Evolutionary conservation across 352 stramenopile species (phyloP).

Genomic region (Phytopythium helicoides): DNA sequence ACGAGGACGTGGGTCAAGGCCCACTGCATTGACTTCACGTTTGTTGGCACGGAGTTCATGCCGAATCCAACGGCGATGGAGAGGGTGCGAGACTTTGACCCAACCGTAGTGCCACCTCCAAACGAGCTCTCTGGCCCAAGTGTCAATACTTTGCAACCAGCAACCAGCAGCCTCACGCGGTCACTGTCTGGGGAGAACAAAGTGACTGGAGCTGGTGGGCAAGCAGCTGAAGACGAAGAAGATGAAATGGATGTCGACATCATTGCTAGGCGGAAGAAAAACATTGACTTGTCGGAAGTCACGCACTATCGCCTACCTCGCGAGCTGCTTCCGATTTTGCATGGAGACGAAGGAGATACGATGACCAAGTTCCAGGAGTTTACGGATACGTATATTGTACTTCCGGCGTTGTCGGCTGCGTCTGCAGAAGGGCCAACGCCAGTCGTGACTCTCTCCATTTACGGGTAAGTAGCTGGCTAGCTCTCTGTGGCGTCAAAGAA

Average conservation of each 20-base stretch:
- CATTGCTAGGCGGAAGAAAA: slow-evolving; percentile 35
- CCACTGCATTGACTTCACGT: slow-evolving; percentile 88
- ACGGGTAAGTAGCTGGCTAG: slow-evolving; percentile 37
- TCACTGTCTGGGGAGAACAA: slow-evolving; percentile 6
- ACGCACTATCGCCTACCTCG: slow-evolving; percentile 73
- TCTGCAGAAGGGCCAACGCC: slow-evolving; percentile 12
- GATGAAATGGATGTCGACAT: slow-evolving; percentile 55
- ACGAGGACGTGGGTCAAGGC: slow-evolving; percentile 58
- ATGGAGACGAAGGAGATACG: slow-evolving; percentile 65
- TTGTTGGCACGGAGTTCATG: slow-evolving; percentile 87
- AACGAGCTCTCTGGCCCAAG: neutral
- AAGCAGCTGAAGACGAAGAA: slow-evolving; percentile 24
- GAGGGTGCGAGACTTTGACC: slow-evolving; percentile 43
- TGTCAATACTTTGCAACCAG: too few species aligned
- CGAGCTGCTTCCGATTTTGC: slow-evolving; percentile 60
- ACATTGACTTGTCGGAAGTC: slow-evolving; percentile 77
- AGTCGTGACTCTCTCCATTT: slow-evolving; percentile 65
- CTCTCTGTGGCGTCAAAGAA: neutral
- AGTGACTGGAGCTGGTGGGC: slow-evolving; percentile 7
- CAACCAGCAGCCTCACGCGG: slow-evolving; percentile 13
- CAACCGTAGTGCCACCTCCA: slow-evolving; percentile 2
- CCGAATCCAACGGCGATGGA: slow-evolving; percentile 87
- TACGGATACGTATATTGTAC: slow-evolving; percentile 73
- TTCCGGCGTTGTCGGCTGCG: slow-evolving; percentile 34
- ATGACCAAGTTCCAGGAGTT: slow-evolving; percentile 79